Conservation (phyloP, 2,329 filamentous ascomycete species). For the Periconia sp. region DNA sequence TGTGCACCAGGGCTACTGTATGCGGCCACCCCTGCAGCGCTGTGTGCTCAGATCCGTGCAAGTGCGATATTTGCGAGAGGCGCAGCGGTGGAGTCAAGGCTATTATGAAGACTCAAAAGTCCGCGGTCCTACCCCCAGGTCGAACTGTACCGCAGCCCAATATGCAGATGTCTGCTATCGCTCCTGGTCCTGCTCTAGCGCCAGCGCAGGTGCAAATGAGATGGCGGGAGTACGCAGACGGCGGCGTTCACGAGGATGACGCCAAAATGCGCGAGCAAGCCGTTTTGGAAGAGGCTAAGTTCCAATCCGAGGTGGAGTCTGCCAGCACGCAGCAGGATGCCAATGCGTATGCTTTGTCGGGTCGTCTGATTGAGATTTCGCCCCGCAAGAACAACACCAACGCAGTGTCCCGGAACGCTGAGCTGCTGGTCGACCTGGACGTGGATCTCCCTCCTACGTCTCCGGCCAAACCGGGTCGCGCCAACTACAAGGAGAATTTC, state of each 20-base stretch:
- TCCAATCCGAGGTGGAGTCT: constrained; percentile 2
- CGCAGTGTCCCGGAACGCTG: constrained; percentile 9
- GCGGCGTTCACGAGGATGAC: constrained; percentile 23
- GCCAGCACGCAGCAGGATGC: background rate
- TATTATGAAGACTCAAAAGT: constrained; percentile 20
- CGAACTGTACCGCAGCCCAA: background rate
- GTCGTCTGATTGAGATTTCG: constrained; percentile 19
- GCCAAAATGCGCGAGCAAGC: constrained; percentile 12
- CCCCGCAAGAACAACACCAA: constrained; percentile 10
- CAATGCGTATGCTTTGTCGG: background rate
- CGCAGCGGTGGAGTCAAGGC: constrained; percentile 24
- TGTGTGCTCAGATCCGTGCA: constrained; percentile 33
- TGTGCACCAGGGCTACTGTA: constrained; percentile 21
- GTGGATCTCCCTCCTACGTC: background rate
- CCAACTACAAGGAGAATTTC: background rate
- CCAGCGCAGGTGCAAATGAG: too few species aligned
- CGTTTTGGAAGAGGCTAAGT: constrained; percentile 11
- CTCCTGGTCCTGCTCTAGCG: background rate
- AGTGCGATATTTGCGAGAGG: constrained; percentile 29
- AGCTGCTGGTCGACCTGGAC: constrained; percentile 23
- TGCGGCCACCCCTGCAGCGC: constrained; percentile 35
- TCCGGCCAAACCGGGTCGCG: background rate
- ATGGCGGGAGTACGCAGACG: constrained; percentile 22
- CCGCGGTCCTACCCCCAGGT: background rate
- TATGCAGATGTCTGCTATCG: constrained; percentile 1